phyloP scores from a whole-genome alignment of 2,329 filamentous ascomycete genomes.

The Scolecobasidium constrictum region DNA sequence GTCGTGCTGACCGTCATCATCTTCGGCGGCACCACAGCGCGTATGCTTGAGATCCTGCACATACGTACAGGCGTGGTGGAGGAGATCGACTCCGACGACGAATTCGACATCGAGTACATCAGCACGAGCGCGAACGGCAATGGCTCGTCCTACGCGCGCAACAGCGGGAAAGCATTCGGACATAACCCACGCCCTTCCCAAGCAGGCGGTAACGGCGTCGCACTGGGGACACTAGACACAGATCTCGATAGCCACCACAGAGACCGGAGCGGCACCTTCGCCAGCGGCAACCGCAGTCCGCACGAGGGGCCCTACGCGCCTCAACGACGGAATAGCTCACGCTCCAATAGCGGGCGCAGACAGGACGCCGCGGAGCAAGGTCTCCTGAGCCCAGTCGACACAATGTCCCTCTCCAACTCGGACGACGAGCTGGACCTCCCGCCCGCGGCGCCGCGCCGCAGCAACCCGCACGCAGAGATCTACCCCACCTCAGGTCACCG shows the following conservation, averaged over 20 bases:
- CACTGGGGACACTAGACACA: constrained; percentile 23
- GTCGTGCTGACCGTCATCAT: constrained; percentile 98
- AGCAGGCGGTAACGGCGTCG: constrained; percentile 41
- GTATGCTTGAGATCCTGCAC: constrained; percentile 95
- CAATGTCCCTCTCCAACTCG: constrained; percentile 36
- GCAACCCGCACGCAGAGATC: constrained; percentile 11
- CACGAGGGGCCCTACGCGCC: constrained; percentile 5
- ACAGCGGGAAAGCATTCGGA: constrained; percentile 64
- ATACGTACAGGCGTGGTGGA: constrained; percentile 94
- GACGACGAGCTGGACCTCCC: constrained; percentile 51
- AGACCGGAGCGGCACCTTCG: constrained; percentile 47
- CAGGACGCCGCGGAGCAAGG: constrained; percentile 41
- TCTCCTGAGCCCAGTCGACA: constrained; percentile 38
- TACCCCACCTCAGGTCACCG: constrained; percentile 31
- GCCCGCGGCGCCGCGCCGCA: constrained; percentile 39
- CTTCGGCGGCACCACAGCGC: constrained; percentile 91
- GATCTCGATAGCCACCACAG: constrained; percentile 17
- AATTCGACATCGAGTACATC: constrained; percentile 82
- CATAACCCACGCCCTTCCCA: constrained; percentile 53
- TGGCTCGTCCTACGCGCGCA: constrained; percentile 68
- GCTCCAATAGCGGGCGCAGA: constrained; percentile 27
- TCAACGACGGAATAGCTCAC: constrained; percentile 3
- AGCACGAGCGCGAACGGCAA: constrained; percentile 27
- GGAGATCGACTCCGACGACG: constrained; percentile 93
- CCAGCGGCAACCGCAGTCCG: constrained; percentile 7